Conservation (phyloP, 306 rosid genomes). For the Mimosa bimucronata region DNA sequence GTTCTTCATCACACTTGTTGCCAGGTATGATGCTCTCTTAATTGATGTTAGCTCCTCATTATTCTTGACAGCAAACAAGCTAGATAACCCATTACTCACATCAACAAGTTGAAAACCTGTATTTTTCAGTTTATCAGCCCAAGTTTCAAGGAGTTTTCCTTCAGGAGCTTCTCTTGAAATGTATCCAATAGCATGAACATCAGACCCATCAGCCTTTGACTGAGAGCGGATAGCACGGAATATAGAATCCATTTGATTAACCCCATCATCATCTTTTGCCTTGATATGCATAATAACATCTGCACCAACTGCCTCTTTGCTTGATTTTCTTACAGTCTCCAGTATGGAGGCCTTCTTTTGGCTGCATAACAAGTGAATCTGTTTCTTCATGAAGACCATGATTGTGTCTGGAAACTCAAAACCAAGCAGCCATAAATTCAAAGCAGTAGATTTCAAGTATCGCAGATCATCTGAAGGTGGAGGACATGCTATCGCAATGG, state of each 20-base stretch:
- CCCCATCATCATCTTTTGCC: slow-evolving; percentile 63
- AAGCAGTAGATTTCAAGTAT: slow-evolving; percentile 66
- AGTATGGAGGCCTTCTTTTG: slow-evolving; percentile 66
- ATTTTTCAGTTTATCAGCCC: slow-evolving; percentile 60
- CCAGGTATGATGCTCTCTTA: slow-evolving; percentile 63
- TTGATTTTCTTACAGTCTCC: slow-evolving; percentile 57
- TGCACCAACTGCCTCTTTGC: slow-evolving; percentile 62
- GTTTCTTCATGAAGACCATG: slow-evolving; percentile 69
- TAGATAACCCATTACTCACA: slow-evolving; percentile 59
- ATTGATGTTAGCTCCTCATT: slow-evolving; percentile 56
- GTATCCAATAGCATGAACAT: slow-evolving; percentile 51
- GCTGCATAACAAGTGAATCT: slow-evolving; percentile 72
- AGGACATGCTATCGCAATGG: slow-evolving; percentile 58
- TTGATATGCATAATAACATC: slow-evolving; percentile 65
- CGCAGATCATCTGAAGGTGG: slow-evolving; percentile 74
- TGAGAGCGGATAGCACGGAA: slow-evolving; percentile 50
- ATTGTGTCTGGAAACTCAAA: slow-evolving; percentile 75
- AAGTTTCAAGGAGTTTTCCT: slow-evolving; percentile 66
- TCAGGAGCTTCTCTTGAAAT: slow-evolving; percentile 68
- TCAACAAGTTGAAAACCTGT: slow-evolving; percentile 54
- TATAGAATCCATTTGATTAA: slow-evolving; percentile 56
- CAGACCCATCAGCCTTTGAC: slow-evolving; percentile 49
- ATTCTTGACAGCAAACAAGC: slow-evolving; percentile 60
- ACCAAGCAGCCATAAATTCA: slow-evolving; percentile 68
- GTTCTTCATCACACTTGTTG: slow-evolving; percentile 56